Evolutionary conservation across 2,329 filamentous ascomycete species (phyloP), one percentile per base, ranked within the genome.

Genomic region (Sarocladium oryzae): DNA sequence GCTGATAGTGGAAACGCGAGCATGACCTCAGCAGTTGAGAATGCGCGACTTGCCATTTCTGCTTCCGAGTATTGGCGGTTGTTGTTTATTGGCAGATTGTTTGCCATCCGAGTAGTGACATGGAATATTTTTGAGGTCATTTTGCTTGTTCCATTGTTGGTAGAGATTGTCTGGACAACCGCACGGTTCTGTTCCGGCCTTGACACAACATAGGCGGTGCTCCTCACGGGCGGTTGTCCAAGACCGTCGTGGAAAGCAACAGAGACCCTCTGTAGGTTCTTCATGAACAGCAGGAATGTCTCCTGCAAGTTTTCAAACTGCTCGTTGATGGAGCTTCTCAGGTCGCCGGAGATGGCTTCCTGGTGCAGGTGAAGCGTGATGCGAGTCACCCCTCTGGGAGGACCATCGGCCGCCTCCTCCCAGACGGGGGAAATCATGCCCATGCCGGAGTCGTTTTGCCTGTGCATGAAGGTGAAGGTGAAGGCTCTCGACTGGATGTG

Each of bases 401-500:
- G 37, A 1, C 33, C 18, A 2, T 61, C 58, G 2, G 38, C 53
- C 1, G 53, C 26, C 2, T 65, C 58, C 15, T 64, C 50, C 76
- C 76, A 74, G 2, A 65, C 52, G 1, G 70, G 71, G 0, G 69
- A 69, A 1, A 78, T 69, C 75, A 79, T 80, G 1, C 75, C 76
- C 32, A 79, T 61, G 1, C 76, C 76, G 1, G 66, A 64, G 2
- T 75, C 70, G 0, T 66, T 70, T 2, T 56, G 58, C 0, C 56
- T 55, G 40, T 73, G 69, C 0, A 46, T 57, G 55, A 78, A 75
- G 7, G 61, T 67, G 58, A 78, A 79, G 0, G 68, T 69, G 52
- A 69, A 74, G 23, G 54, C 16, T 0, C 70, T 68, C 0, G 74
- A 78, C 20, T 68, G 66, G 15, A 78, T 72, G 35, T 68, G 66